A percentile compares a stretch with the other conserved stretches of the same genome.
phyloP scores from a whole-genome alignment of 768 basidiomycete species.

The Astraeus odoratus region DNA sequence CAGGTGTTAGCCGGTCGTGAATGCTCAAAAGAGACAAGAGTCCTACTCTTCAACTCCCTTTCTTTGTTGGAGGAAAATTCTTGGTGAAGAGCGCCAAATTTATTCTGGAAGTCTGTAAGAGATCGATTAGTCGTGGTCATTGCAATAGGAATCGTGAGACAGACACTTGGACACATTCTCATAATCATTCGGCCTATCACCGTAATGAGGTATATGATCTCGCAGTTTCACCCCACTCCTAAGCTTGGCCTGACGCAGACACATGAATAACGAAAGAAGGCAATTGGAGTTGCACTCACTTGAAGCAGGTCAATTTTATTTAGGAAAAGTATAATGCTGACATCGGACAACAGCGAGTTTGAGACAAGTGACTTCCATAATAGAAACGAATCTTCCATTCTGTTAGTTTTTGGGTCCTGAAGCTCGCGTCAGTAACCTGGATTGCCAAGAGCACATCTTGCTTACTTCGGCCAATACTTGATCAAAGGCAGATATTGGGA shows the following conservation, averaged over 20 bases:
- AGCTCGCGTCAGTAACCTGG: conserved; percentile 7
- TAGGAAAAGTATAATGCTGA: conserved; percentile 75
- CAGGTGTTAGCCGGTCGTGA: conserved; percentile 7
- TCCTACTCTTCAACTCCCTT: conserved; percentile 67
- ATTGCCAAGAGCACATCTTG: conserved; percentile 4
- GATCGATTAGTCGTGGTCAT: neutral
- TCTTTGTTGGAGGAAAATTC: conserved; percentile 60
- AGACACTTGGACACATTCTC: conserved; percentile 69
- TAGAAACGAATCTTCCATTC: conserved; percentile 71
- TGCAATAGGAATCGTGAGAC: conserved; percentile 14
- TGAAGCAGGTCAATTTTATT: conserved; percentile 77
- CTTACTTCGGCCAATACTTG: conserved; percentile 72
- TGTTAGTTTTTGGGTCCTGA: conserved; percentile 68
- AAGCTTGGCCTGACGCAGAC: conserved; percentile 51
- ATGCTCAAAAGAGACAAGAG: neutral
- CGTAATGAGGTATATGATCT: conserved; percentile 64
- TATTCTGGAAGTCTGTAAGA: conserved; percentile 59
- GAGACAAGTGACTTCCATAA: conserved; percentile 70
- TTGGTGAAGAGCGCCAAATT: conserved; percentile 66
- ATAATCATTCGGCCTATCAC: conserved; percentile 73
- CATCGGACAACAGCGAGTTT: conserved; percentile 64
- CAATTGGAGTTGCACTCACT: conserved; percentile 29
- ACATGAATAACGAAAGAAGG: neutral
- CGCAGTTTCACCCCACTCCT: conserved; percentile 67
- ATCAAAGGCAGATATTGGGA: conserved; percentile 83